These are phyloP conservation scores for Vitis labrusca DNA, from an alignment of 164 flowering plant genomes.

Conservation along the genomic window DNA sequence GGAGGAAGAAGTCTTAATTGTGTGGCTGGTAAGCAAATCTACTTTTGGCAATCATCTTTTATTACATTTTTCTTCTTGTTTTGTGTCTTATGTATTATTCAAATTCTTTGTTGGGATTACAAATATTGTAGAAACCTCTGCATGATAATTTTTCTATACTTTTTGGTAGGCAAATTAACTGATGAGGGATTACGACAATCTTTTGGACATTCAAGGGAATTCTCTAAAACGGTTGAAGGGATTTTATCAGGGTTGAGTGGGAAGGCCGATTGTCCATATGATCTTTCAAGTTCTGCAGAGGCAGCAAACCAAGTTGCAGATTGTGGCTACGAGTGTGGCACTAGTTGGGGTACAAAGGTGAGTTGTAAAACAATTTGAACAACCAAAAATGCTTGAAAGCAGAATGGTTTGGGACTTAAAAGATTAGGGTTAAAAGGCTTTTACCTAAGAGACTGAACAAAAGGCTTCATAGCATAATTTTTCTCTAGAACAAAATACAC, in stretches of 20 bases:
- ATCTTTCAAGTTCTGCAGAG: slow-evolving; percentile 28
- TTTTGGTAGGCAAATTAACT: slow-evolving; percentile 16
- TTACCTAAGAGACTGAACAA: too few relatives aligned
- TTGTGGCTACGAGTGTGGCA: slow-evolving; percentile 43
- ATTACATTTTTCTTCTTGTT: not conserved
- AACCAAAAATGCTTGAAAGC: too few relatives aligned
- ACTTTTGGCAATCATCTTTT: too few relatives aligned
- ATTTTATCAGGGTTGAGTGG: slow-evolving; percentile 9
- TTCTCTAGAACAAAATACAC: too few relatives aligned
- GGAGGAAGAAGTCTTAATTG: not conserved
- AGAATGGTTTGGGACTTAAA: too few relatives aligned
- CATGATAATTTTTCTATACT: not conserved
- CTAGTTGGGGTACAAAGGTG: slow-evolving; percentile 59
- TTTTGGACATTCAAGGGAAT: slow-evolving; percentile 38
- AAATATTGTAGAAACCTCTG: too few relatives aligned
- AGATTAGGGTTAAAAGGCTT: too few relatives aligned
- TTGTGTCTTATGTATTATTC: not conserved
- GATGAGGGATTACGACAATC: slow-evolving; percentile 7
- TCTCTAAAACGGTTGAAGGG: slow-evolving; percentile 26
- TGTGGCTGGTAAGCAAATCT: not conserved
- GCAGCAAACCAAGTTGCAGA: slow-evolving; percentile 40
- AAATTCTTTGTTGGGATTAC: too few relatives aligned
- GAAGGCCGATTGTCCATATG: not conserved
- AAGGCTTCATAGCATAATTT: too few relatives aligned
- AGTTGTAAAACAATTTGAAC: not conserved